Conservation (phyloP, 495 filamentous ascomycete species). For the Xylaria intraflava region DNA sequence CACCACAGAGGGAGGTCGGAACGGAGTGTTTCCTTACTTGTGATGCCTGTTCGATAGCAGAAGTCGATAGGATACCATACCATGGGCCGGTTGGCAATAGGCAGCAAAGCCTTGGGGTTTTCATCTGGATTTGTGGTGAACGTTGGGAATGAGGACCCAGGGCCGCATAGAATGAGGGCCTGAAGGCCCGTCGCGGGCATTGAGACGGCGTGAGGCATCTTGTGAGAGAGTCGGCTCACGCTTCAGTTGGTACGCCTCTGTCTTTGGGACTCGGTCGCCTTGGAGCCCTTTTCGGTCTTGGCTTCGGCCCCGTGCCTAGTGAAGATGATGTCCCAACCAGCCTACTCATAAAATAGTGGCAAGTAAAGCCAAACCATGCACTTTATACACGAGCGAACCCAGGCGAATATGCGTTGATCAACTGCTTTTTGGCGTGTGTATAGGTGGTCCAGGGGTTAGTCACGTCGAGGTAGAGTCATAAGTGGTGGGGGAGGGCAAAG, state of each 20-base stretch:
- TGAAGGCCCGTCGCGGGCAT: conserved; percentile 79
- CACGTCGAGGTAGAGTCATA: conserved; percentile 1
- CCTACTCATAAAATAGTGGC: no score
- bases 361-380: background rate
- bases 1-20: background rate
- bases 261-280: no score
- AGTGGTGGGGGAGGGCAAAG: background rate
- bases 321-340: no score
- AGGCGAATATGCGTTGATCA: background rate
- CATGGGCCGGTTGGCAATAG: conserved; percentile 93
- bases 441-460: no score
- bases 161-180: conserved; percentile 87
- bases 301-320: no score
- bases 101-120: conserved; percentile 82
- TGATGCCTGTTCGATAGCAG: conserved; percentile 78
- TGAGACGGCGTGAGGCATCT: conserved; percentile 62
- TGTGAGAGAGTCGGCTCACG: conserved; percentile 6
- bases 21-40: conserved; percentile 46
- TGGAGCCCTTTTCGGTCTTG: background rate
- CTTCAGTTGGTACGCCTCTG: background rate
- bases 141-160: conserved; percentile 82
- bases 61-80: conserved; percentile 91
- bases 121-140: conserved; percentile 88
- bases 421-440: no score
- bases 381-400: background rate